These are phyloP conservation scores for Moricandia arvensis DNA, from an alignment of 345 rosid genomes.

Conservation along the genomic window DNA sequence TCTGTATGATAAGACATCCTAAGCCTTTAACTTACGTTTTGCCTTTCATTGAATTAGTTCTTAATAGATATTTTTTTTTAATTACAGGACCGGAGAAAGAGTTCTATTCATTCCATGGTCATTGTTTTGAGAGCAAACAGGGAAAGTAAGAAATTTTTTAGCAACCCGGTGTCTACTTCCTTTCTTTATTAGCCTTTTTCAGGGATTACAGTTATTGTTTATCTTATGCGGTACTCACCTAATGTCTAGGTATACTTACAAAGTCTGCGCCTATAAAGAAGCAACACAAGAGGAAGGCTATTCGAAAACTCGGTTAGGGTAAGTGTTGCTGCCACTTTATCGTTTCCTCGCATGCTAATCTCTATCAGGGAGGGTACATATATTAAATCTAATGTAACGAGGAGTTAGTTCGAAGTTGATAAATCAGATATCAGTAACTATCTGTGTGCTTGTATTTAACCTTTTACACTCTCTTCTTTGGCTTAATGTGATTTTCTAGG, in stretches of 20 bases:
- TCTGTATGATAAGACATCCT: slow-evolving; percentile 41
- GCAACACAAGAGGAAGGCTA: slow-evolving; percentile 84
- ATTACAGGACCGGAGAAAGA: slow-evolving; percentile 79
- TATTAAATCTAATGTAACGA: background rate
- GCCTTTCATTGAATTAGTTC: slow-evolving; percentile 29
- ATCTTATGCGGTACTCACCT: background rate
- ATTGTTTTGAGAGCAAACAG: slow-evolving; percentile 80
- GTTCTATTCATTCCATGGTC: slow-evolving; percentile 80
- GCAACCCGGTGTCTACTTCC: background rate
- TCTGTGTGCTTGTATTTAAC: background rate
- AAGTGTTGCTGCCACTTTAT: slow-evolving; percentile 28
- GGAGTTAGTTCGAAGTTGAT: background rate
- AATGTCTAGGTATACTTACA: slow-evolving; percentile 77
- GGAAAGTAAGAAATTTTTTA: slow-evolving; percentile 62
- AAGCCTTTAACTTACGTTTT: background rate
- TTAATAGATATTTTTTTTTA: slow-evolving; percentile 14
- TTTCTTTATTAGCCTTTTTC: background rate
- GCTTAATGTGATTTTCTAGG: slow-evolving; percentile 40
- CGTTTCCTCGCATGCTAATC: background rate
- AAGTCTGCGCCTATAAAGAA: slow-evolving; percentile 83
- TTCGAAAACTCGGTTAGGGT: slow-evolving; percentile 75
- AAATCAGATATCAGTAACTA: background rate
- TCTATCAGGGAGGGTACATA: background rate
- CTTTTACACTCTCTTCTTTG: background rate
- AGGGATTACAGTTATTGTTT: background rate